Percentiles rank a stretch among this genome's conserved stretches.
These are phyloP conservation scores for Themeda triandra DNA, from an alignment of 176 grass and related monocot genomes.

Conservation along the genomic window DNA sequence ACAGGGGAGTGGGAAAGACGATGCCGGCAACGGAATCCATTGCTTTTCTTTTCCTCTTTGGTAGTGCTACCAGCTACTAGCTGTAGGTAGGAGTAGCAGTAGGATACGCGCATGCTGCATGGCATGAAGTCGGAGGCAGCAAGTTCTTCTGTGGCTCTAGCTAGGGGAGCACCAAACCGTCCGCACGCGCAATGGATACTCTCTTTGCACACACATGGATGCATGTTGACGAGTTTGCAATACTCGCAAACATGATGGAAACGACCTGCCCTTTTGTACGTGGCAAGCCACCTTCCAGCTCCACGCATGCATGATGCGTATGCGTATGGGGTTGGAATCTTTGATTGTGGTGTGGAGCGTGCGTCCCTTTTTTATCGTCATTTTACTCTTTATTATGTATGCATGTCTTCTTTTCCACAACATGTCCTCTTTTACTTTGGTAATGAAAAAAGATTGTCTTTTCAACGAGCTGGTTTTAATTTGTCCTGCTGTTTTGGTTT, in stretches of 20 bases:
- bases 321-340: neutral
- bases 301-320: neutral
- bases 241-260: constrained; percentile 13
- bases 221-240: neutral
- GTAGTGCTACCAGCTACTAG: constrained; percentile 2
- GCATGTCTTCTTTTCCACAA: too few species aligned
- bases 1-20: neutral
- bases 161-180: constrained; percentile 14
- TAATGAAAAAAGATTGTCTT: too few species aligned
- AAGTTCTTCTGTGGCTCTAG: neutral
- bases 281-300: neutral
- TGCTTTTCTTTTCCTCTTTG: neutral
- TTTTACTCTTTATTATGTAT: too few species aligned
- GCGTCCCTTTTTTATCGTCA: too few species aligned
- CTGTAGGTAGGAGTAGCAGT: neutral
- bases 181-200: neutral
- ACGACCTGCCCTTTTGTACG: neutral
- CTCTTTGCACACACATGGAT: neutral
- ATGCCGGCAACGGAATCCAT: neutral
- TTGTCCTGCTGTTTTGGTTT: neutral
- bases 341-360: too few species aligned
- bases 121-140: neutral
- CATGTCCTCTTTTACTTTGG: too few species aligned
- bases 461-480: too few species aligned
- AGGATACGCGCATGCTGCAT: neutral